Percentiles rank a stretch among this genome's conserved stretches.
These are phyloP conservation scores for Fusarium paranaense DNA, from an alignment of 2,329 filamentous ascomycete genomes.

Conservation along the genomic window DNA sequence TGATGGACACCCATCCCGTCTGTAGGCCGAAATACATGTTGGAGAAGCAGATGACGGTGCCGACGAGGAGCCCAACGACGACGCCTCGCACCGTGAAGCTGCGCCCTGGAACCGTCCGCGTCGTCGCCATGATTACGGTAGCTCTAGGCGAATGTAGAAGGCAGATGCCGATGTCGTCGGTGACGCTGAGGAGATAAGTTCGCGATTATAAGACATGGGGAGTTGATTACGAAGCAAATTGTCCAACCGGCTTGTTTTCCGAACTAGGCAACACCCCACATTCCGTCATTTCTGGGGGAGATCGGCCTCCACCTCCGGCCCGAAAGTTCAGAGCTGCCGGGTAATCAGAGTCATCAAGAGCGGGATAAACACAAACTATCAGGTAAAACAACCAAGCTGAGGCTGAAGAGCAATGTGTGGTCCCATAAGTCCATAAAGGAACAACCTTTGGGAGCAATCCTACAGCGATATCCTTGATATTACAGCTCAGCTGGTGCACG, in stretches of 20 bases:
- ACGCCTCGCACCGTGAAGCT: constrained; percentile 91
- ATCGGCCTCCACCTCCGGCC: not conserved
- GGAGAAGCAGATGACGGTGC: constrained; percentile 91
- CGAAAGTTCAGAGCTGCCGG: not conserved
- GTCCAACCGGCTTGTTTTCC: not conserved
- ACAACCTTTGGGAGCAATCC: not conserved
- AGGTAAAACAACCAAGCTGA: not conserved
- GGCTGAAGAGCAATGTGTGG: not conserved
- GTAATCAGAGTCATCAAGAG: not conserved
- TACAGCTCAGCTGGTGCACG: not conserved
- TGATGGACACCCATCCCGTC: constrained; percentile 79
- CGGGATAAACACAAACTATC: not conserved
- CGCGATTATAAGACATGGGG: constrained; percentile 3
- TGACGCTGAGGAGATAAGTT: not conserved
- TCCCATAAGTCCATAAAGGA: not conserved
- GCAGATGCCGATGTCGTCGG: constrained; percentile 1
- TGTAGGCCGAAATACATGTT: constrained; percentile 99
- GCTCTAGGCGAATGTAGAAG: constrained; percentile 2
- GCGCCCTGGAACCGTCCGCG: constrained; percentile 56
- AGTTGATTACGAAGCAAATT: not conserved
- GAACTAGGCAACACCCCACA: constrained; percentile 6
- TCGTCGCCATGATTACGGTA: constrained; percentile 36
- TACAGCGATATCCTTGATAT: not conserved
- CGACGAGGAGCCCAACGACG: constrained; percentile 82
- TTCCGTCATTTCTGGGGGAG: constrained; percentile 2